These are phyloP conservation scores for Nemania sp. DNA, from an alignment of 2,329 filamentous ascomycete genomes.

Conservation along the genomic window DNA sequence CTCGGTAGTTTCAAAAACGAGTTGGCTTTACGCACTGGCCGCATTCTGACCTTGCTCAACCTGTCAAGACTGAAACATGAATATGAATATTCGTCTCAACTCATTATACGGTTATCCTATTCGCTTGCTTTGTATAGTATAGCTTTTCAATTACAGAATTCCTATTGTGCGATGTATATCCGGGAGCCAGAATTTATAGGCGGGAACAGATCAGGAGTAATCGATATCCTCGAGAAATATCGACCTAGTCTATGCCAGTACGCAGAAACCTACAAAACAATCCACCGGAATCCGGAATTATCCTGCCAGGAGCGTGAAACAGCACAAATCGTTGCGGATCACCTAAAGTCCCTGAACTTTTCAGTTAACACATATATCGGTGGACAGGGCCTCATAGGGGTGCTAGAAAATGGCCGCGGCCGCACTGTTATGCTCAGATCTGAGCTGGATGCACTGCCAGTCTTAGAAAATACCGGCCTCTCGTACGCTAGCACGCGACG, in stretches of 20 bases:
- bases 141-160: too few species aligned
- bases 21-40: too few species aligned
- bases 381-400: not conserved
- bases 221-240: too few species aligned
- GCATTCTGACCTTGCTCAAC: too few species aligned
- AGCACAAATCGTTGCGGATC: not conserved
- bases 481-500: not conserved
- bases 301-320: not conserved
- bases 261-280: not conserved
- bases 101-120: too few species aligned
- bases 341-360: not conserved
- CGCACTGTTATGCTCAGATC: not conserved
- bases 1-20: too few species aligned
- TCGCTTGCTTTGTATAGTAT: too few species aligned
- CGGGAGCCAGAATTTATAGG: too few species aligned
- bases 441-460: not conserved
- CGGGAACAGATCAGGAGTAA: too few species aligned
- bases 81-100: too few species aligned
- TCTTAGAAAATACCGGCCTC: not conserved
- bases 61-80: too few species aligned
- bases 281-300: not conserved
- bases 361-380: not conserved
- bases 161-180: too few species aligned
- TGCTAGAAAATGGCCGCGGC: not conserved
- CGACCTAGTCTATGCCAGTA: not conserved